Conservation (phyloP, 352 stramenopile species). For the Halophytophthora batemanensis region DNA sequence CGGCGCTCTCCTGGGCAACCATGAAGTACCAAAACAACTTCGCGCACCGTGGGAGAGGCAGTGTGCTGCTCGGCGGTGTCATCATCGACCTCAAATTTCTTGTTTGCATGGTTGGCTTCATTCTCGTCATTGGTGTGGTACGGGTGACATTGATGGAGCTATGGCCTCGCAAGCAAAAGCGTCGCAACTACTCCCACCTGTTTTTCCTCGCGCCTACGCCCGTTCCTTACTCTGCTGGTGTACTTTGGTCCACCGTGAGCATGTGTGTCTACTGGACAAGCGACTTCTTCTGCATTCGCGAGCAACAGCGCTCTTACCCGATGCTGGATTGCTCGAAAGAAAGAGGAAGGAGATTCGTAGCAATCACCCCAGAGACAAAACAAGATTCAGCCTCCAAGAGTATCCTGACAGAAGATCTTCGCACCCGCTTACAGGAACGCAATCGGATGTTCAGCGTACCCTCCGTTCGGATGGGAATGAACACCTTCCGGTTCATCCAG, state of each 20-base stretch:
- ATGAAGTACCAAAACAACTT: constrained; percentile 20
- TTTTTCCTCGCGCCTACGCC: constrained; percentile 18
- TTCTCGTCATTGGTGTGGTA: constrained; percentile 5
- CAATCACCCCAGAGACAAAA: constrained; percentile 3
- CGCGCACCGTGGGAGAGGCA: constrained; percentile 13
- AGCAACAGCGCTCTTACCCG: constrained; percentile 4
- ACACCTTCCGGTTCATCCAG: constrained; percentile 20
- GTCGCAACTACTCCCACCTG: constrained; percentile 5
- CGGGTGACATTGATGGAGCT: constrained; percentile 4
- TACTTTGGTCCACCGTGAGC: constrained; percentile 23
- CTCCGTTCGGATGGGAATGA: constrained; percentile 3
- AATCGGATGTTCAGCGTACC: constrained; percentile 6
- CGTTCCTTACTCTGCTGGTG: constrained; percentile 29
- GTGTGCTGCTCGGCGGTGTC: constrained; percentile 20
- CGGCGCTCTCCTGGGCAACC: constrained; percentile 1
- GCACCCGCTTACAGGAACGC: constrained; percentile 1
- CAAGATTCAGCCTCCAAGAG: constrained; percentile 7
- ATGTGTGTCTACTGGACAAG: constrained; percentile 34
- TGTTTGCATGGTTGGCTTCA: constrained; percentile 14
- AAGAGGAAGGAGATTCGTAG: constrained; percentile 1
- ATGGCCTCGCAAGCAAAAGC: not conserved
- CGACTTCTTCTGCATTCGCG: constrained; percentile 31
- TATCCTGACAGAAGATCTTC: constrained; percentile 3
- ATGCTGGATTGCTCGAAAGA: too few relatives aligned
- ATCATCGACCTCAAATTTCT: constrained; percentile 35